Percentiles rank a stretch among this genome's conserved stretches.
phyloP scores from a whole-genome alignment of 148 eudicot species.

The Arctostaphylos glauca region DNA sequence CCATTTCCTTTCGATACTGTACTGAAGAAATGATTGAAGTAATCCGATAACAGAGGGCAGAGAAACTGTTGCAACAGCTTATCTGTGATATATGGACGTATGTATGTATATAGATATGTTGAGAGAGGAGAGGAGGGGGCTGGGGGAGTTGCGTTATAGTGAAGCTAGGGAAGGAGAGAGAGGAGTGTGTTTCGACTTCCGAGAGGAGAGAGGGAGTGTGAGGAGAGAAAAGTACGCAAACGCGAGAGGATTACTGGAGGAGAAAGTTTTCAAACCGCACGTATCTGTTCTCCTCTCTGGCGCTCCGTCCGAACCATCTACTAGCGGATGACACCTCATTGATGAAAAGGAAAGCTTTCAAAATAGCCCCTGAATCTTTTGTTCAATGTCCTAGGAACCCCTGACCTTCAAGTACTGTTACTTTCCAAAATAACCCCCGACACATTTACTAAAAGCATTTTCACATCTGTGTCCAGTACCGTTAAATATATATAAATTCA shows the following conservation, averaged over 20 bases:
- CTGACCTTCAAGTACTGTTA: too few species aligned
- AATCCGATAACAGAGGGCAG: neutral
- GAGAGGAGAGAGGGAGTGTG: neutral
- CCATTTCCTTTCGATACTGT: conserved; percentile 38
- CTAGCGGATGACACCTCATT: too few species aligned
- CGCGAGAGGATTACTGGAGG: neutral
- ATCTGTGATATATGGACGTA: too few species aligned
- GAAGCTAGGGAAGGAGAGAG: neutral
- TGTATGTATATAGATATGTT: too few species aligned
- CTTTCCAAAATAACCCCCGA: too few species aligned
- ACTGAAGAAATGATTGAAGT: neutral
- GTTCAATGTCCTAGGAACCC: too few species aligned
- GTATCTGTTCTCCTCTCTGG: neutral
- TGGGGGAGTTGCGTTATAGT: neutral
- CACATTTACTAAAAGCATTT: too few species aligned
- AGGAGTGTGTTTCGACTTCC: neutral
- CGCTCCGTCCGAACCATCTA: too few species aligned
- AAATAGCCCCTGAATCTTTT: too few species aligned
- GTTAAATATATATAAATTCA: too few species aligned
- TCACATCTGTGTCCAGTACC: too few species aligned
- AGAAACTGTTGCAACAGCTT: neutral
- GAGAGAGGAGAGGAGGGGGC: neutral
- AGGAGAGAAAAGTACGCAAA: neutral
- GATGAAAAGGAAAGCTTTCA: too few species aligned
- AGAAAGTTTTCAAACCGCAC: neutral